Conservation (phyloP, 768 basidiomycete species). For the Lactifluus hygrophoroides region DNA sequence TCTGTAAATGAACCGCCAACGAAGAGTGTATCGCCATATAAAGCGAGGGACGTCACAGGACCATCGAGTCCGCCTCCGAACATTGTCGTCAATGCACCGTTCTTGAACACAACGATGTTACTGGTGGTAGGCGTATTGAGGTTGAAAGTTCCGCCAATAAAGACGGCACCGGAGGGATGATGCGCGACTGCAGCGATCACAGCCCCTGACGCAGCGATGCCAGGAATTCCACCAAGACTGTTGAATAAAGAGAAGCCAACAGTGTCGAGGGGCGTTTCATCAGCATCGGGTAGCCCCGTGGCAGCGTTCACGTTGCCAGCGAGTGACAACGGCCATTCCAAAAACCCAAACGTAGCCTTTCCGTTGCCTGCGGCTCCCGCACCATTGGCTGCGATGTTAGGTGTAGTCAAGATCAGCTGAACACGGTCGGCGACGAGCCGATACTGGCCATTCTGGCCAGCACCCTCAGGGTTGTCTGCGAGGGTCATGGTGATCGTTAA, state of each 20-base stretch:
- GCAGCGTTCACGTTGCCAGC: slow-evolving; percentile 48
- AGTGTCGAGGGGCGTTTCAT: slow-evolving; percentile 58
- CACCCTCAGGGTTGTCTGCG: slow-evolving; percentile 52
- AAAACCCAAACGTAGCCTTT: slow-evolving; percentile 68
- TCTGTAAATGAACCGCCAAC: slow-evolving; percentile 86
- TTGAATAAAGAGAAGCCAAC: slow-evolving; percentile 54
- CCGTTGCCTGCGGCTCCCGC: slow-evolving; percentile 28
- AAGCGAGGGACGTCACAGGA: slow-evolving; percentile 56
- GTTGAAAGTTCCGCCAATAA: slow-evolving; percentile 71
- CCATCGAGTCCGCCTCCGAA: slow-evolving; percentile 72
- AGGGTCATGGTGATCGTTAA: slow-evolving; percentile 71
- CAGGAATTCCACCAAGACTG: slow-evolving; percentile 43
- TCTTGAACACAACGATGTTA: slow-evolving; percentile 69
- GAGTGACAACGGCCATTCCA: slow-evolving; percentile 69
- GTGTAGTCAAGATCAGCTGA: slow-evolving; percentile 66
- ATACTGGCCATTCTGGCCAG: slow-evolving; percentile 58
- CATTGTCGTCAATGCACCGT: slow-evolving; percentile 45
- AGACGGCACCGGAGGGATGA: slow-evolving; percentile 56
- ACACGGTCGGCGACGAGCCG: slow-evolving; percentile 81
- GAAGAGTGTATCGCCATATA: slow-evolving; percentile 57
- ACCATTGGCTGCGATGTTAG: slow-evolving; percentile 32
- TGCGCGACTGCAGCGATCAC: slow-evolving; percentile 50
- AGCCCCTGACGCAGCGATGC: slow-evolving; percentile 30
- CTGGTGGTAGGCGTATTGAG: slow-evolving; percentile 45
- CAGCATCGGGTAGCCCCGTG: slow-evolving; percentile 52